Evolutionary conservation across 2,329 filamentous ascomycete species (phyloP), one percentile per base, ranked within the genome.

Genomic region (Colletotrichum simmondsii): DNA sequence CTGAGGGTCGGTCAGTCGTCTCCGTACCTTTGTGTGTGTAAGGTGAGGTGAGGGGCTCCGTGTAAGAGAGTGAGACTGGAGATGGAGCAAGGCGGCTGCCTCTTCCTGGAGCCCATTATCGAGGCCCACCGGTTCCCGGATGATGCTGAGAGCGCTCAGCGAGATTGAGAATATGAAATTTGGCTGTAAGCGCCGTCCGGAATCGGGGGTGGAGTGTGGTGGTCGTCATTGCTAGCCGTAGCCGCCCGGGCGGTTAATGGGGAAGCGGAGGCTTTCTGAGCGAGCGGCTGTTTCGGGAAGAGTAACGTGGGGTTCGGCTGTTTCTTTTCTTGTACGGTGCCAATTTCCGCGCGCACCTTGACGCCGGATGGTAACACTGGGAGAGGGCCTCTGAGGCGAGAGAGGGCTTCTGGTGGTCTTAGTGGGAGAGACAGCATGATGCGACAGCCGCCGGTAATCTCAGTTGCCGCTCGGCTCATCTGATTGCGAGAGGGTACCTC

Each of bases 201-300:
- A 62, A 62, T 64, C 68, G 63, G 63, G 59, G 42, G 57, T 28
- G 49, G 30, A 56, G 26, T 35, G 6, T 14, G 22, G 12, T 1
- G 11, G 52, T 11, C 7, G 53, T 72, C 28, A 46, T 46, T 46
- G 19, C 19, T 63, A 37, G 46, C 46, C 61, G 46, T 74, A 69
- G 68, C 68, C 72, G 72, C 74, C 67, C 71, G 71, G 72, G 74
- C 74, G 74, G 72, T 75, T 74, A 75, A 32, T 32, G 30, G 35
- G 56, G 16, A 53, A 68, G 42, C 42, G 42, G 42, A 46, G 42
- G 19, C 42, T 46, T 46, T 46, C 53, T 49, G 52, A 59, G 30
- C 62, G 19, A 62, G 61, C 70, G 70, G 61, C 62, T 72, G 66
- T 72, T 70, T 57, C 26, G 56, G 32, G 42, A 49, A n/a, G 8